phyloP scores from a whole-genome alignment of 2,329 filamentous ascomycete species.

The Venturia effusa region DNA sequence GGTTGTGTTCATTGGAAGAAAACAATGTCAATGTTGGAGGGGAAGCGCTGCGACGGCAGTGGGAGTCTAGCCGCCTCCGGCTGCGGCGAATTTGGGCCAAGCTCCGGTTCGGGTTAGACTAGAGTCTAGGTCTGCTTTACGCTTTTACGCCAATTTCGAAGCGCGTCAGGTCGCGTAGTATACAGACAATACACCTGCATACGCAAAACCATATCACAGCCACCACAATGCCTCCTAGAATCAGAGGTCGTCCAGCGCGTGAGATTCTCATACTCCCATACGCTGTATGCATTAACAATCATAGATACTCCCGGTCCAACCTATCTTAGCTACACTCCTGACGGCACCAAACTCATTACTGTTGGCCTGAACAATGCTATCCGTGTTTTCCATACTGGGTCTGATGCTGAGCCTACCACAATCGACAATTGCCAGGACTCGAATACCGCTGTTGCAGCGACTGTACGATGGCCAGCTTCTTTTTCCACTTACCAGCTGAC shows the following conservation, averaged over 20 bases:
- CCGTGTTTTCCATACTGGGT: conserved; percentile 83
- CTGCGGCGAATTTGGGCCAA: too few relatives aligned
- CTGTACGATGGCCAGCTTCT: conserved; percentile 31
- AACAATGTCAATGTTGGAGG: not conserved
- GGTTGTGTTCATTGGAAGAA: not conserved
- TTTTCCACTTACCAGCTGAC: conserved; percentile 17
- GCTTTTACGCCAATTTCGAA: not conserved
- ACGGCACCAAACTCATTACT: conserved; percentile 78
- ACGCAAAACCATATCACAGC: not conserved
- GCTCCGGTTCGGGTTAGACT: too few relatives aligned
- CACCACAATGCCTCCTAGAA: conserved; percentile 12
- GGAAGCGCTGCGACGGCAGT: not conserved
- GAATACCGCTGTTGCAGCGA: conserved; percentile 67
- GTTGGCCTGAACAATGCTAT: conserved; percentile 90
- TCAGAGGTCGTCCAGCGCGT: conserved; percentile 25
- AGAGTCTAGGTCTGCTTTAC: not conserved
- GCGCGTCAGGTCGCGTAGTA: not conserved
- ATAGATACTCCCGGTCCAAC: conserved; percentile 76
- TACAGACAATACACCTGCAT: not conserved
- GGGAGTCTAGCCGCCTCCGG: not conserved
- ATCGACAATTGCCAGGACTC: conserved; percentile 86
- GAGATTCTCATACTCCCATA: conserved; percentile 10
- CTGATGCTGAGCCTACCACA: conserved; percentile 82
- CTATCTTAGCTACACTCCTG: conserved; percentile 77
- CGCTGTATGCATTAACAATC: not conserved